Base-by-base conservation (phyloP, 768 basidiomycete species). In the Coprinopsis strossmayeri region DNA sequence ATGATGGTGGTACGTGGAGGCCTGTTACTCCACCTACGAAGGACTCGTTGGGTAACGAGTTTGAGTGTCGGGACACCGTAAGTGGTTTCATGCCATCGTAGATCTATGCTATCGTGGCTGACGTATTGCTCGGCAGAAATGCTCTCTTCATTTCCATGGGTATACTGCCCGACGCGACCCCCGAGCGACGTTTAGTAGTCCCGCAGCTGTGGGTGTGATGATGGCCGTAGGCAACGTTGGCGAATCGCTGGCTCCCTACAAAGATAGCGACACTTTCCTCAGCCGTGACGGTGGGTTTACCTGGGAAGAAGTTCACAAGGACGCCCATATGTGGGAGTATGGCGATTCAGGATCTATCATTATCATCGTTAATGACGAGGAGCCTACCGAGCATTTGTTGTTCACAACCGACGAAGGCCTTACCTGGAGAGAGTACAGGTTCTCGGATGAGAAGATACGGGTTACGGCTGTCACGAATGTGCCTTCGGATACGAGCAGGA, bases 281-380 rank as follows among this genome's bases (percentile, higher is more conserved):
- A 91, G 90, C 48, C 90, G 96, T 3, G 91, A 99, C 57, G 96
- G 82, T 1, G 96, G 96, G 7, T 96, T 96, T 67, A 92, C 90
- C 0, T 99, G 96, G 96, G 82, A 96, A 62, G 96, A 99, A 68
- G 86, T 99, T 0, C 93, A 93, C 71, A 99, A 99, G 63, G 94
- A 95, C 55, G 95, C 96, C 0, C 88, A 98, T 61, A 74, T 97
- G 32, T 99, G 91, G 92, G 93, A 94, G 62, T 98, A 95, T 57
- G 95, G 95, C 24, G 96, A 98, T 68, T 95, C 91, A 0, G 96
- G 96, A 3, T 93, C 94, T 1, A 74, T 99, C 49, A 74, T 98
- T 28, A 72, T 99, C 56, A 85, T 99, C 69, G 91, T 82, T 37
- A 97, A 98, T 64, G 96, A 99, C 63, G 95, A 98, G 62, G 86